Evolutionary conservation across 164 flowering plant species (phyloP).

Genomic region (Umbilicus rupestris): DNA sequence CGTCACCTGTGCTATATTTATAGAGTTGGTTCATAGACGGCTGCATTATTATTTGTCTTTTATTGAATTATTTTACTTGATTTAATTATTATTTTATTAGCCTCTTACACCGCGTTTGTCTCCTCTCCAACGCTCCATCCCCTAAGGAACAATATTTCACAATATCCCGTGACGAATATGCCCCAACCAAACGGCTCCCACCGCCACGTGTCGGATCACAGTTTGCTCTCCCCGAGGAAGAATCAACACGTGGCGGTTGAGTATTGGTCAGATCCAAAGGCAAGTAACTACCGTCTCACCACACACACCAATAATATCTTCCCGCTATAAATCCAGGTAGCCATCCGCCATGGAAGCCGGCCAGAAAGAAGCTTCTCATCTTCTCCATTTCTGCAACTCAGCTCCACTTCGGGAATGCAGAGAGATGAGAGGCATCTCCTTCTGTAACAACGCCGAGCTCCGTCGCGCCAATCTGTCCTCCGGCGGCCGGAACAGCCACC

Average conservation of each 20-base stretch:
- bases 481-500: not conserved
- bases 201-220: not conserved
- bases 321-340: not conserved
- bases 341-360: not conserved
- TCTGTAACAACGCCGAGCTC: constrained; percentile 1
- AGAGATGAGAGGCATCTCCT: constrained; percentile 4
- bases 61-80: too few species aligned
- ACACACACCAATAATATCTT: not conserved
- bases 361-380: not conserved
- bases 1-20: too few species aligned
- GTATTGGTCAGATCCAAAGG: not conserved
- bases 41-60: not conserved
- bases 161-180: not conserved
- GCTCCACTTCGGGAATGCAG: not conserved
- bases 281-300: not conserved
- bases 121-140: too few species aligned
- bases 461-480: not conserved
- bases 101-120: too few species aligned
- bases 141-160: too few species aligned
- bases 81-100: too few species aligned
- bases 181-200: not conserved
- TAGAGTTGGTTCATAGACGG: not conserved
- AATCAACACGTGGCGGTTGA: not conserved
- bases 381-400: not conserved
- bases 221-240: not conserved